Evolutionary conservation across 495 filamentous ascomycete genomes (phyloP), one percentile per base, ranked within the genome.

Genomic region (Hypoxylon fragiforme): DNA sequence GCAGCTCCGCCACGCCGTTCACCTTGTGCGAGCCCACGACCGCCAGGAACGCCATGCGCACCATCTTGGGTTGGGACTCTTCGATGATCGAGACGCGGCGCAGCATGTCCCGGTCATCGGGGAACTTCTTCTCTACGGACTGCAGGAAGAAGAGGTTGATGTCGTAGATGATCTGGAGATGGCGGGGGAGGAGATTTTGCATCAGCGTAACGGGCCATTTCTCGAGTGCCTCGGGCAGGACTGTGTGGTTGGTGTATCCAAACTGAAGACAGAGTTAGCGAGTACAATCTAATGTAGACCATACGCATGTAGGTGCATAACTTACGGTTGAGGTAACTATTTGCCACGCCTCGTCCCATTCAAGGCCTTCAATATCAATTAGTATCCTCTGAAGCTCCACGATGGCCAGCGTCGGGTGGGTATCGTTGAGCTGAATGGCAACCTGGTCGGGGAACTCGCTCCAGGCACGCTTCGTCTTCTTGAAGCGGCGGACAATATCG

Each of bases 11-110:
- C 20, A 98, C 94, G 64, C 94, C 94, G 64, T 98, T 98, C 72
- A 98, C 94, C 72, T 97, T 97, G 80, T 98, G 94, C 16, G 94
- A 97, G 21, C 95, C 94, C 64, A 98, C 92, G 55, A 97, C 87
- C 14, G 94, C 94, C 35, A 98, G 74, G 70, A 82, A 92, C 0
- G 95, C 94, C 94, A 98, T 98, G 63, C 92, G 87, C 44, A 98
- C 84, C 86, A 96, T 95, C 81, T 97, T 92, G n/a, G 94, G 91
- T 64, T 94, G 86, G 6, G 89, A 89, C 71, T 98, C 94, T 71
- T 98, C 94, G 46, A 98, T 96, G 62, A 98, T 92, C 3, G 94
- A 97, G 15, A 97, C 91, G 13, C 89, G 80, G 12, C 75, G 65
- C 21, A 98, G 82, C 55, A 98, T 74, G 0, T 96, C 92, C 20